phyloP scores from a whole-genome alignment of 805 yeast species.

The Schwanniomyces occidentalis region DNA sequence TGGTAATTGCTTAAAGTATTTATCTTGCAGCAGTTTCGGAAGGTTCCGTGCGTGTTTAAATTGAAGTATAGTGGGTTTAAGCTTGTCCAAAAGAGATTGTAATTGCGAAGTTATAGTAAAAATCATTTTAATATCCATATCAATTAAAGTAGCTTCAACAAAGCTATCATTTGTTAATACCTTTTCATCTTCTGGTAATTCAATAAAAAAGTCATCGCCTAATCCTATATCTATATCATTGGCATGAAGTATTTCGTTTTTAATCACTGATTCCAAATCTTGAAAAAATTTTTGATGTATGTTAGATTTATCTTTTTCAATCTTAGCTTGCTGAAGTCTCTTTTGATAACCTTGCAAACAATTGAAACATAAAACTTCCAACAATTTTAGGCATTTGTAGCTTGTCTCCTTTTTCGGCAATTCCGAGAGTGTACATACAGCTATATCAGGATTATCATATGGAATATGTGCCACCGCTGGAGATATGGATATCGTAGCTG shows the following conservation, averaged over 20 bases:
- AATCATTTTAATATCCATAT: slow-evolving; percentile 38
- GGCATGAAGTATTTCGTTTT: slow-evolving; percentile 17
- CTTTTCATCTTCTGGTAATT: slow-evolving; percentile 16
- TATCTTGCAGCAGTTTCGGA: slow-evolving; percentile 8
- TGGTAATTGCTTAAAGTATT: slow-evolving; percentile 30
- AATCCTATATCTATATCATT: slow-evolving; percentile 28
- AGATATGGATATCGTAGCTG: slow-evolving; percentile 26
- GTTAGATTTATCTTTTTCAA: slow-evolving; percentile 14
- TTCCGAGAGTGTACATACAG: slow-evolving; percentile 29
- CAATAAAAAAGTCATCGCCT: slow-evolving; percentile 14
- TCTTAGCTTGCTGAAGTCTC: slow-evolving; percentile 28
- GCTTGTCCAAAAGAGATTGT: slow-evolving; percentile 24
- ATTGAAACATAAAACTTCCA: slow-evolving; percentile 25
- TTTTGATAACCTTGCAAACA: slow-evolving; percentile 41
- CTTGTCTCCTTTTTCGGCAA: slow-evolving; percentile 28
- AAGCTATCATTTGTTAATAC: slow-evolving; percentile 15
- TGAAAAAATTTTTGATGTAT: slow-evolving; percentile 11
- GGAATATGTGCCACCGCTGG: slow-evolving; percentile 40
- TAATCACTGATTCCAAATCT: slow-evolving; percentile 21
- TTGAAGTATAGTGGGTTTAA: slow-evolving; percentile 19
- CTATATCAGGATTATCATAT: slow-evolving; percentile 38
- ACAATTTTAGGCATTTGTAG: slow-evolving; percentile 25
- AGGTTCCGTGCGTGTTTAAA: slow-evolving; percentile 18
- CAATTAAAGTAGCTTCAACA: slow-evolving; percentile 28
- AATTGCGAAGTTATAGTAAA: slow-evolving; percentile 26